Evolutionary conservation across 768 basidiomycete genomes (phyloP).

Genomic region (Lanmaoa pseudosensibilis): DNA sequence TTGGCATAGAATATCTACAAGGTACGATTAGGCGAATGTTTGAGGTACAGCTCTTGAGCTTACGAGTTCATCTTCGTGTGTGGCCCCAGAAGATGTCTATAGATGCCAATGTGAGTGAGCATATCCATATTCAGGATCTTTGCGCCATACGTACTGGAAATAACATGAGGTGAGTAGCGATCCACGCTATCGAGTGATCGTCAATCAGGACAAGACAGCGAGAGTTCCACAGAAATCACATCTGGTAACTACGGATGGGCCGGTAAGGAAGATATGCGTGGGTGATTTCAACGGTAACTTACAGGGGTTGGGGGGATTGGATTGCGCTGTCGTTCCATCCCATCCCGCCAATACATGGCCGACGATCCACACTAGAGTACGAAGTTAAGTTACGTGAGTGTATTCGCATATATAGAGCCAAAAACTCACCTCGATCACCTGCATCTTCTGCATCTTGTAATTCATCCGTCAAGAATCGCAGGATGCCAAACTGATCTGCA

Average conservation of each 20-base stretch:
- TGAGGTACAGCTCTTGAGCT: too few species aligned
- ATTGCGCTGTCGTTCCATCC: conserved; percentile 44
- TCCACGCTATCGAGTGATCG: conserved; percentile 34
- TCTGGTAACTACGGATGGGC: conserved; percentile 40
- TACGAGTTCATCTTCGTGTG: too few species aligned
- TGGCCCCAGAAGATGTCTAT: too few species aligned
- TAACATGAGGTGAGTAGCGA: conserved; percentile 46
- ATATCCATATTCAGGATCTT: neutral
- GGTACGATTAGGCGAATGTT: neutral
- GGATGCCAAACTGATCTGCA: conserved; percentile 47
- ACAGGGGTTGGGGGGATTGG: conserved; percentile 46
- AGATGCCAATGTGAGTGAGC: conserved; percentile 13
- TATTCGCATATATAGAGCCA: neutral
- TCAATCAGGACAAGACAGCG: neutral
- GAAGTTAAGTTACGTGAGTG: neutral
- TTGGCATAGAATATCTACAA: conserved; percentile 67
- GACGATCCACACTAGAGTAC: conserved; percentile 42
- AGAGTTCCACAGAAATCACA: conserved; percentile 26
- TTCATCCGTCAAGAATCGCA: conserved; percentile 48
- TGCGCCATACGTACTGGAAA: conserved; percentile 34
- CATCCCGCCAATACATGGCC: conserved; percentile 51
- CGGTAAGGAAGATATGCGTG: neutral
- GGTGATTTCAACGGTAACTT: conserved; percentile 10
- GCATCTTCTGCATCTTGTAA: conserved; percentile 49
- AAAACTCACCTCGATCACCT: conserved; percentile 38